Percentiles rank a stretch among this genome's conserved stretches.
These are phyloP conservation scores for Phialemonium atrogriseum DNA, from an alignment of 2,329 filamentous ascomycete genomes.

Conservation along the genomic window DNA sequence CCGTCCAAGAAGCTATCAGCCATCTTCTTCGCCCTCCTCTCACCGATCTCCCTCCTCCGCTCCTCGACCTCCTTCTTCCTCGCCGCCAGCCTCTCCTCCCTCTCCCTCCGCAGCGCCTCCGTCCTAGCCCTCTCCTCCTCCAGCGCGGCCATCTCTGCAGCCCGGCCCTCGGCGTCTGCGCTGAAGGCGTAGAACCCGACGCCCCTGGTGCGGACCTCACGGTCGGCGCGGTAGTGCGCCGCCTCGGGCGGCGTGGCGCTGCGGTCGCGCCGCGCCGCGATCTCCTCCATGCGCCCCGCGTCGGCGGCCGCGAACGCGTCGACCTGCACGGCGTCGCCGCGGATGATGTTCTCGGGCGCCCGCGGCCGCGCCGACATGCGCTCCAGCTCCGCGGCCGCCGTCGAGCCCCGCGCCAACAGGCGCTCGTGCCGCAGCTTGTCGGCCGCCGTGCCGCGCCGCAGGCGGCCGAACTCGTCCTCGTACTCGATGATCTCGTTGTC, in stretches of 20 bases:
- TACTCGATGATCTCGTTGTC: conserved; percentile 69
- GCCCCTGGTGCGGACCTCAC: conserved; percentile 79
- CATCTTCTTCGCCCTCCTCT: conserved; percentile 51
- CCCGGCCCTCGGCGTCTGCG: conserved; percentile 58
- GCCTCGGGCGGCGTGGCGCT: conserved; percentile 72
- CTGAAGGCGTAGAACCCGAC: conserved; percentile 90
- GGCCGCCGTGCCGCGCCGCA: conserved; percentile 61
- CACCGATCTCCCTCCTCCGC: conserved; percentile 53
- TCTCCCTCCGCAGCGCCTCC: conserved; percentile 49
- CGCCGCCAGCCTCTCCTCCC: conserved; percentile 48
- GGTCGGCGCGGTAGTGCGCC: conserved; percentile 76
- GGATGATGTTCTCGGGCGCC: conserved; percentile 65
- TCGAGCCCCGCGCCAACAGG: conserved; percentile 42
- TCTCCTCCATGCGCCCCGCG: conserved; percentile 63
- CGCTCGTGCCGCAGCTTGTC: conserved; percentile 59
- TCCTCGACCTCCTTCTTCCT: conserved; percentile 57
- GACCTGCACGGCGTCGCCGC: conserved; percentile 77
- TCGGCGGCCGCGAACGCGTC: conserved; percentile 75
- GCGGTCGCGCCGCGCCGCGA: conserved; percentile 71
- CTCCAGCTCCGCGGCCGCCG: conserved; percentile 52
- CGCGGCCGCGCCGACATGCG: conserved; percentile 59
- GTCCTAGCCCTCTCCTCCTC: conserved; percentile 60
- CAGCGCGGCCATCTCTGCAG: conserved; percentile 67
- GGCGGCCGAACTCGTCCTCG: conserved; percentile 86
- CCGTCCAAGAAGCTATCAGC: conserved; percentile 66